phyloP scores from a whole-genome alignment of 768 basidiomycete genomes.

The Russula emetica region DNA sequence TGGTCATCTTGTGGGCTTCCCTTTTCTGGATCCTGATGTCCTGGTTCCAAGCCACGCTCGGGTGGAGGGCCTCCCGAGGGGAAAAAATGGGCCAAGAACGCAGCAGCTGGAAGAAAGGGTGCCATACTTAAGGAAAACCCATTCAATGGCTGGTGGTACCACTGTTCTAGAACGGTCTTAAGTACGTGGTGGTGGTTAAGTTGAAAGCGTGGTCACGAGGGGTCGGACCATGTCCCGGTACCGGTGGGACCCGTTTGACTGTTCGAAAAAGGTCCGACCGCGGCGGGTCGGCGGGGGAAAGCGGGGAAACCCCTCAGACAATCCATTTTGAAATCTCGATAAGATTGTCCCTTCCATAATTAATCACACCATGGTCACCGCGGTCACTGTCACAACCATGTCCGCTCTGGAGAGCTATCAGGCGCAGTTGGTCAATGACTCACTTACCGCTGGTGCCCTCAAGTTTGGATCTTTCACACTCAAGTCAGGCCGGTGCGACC shows the following conservation, averaged over 20 bases:
- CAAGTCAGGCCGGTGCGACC: conserved; percentile 85
- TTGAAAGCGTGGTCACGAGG: background rate
- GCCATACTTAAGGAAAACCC: conserved; percentile 8
- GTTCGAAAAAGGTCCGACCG: no score
- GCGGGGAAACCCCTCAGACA: no score
- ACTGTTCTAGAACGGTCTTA: background rate
- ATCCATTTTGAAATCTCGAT: no score
- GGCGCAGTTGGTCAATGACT: conserved; percentile 60
- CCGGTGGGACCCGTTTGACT: no score
- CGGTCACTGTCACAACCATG: no score
- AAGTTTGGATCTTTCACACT: conserved; percentile 90
- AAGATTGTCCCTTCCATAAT: background rate
- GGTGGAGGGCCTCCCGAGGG: background rate
- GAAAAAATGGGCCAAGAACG: background rate
- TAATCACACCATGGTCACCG: no score
- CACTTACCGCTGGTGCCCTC: conserved; percentile 67
- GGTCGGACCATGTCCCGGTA: no score
- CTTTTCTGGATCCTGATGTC: conserved; percentile 8
- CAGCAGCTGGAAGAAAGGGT: background rate
- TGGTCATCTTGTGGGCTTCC: background rate
- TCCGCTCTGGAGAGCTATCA: conserved; percentile 48
- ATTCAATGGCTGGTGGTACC: background rate
- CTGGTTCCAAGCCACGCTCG: background rate
- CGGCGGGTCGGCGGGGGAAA: background rate
- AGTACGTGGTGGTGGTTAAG: background rate